Evolutionary conservation across 2,329 filamentous ascomycete species (phyloP), one percentile per base, ranked within the genome.

Genomic region (Colletotrichum neosansevieriae): DNA sequence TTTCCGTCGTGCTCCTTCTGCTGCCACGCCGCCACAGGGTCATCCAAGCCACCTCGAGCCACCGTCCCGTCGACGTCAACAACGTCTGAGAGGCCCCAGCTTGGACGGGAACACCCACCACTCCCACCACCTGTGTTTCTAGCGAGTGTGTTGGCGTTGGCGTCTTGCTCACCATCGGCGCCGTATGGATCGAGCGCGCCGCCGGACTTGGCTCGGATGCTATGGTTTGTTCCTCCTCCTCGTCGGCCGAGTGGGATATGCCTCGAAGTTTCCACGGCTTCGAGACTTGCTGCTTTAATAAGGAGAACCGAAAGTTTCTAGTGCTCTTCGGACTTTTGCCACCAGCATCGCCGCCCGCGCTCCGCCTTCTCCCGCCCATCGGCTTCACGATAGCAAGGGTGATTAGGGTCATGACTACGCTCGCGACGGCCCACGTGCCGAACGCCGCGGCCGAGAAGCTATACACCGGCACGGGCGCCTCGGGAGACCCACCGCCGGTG

Each of bases 371-470:
- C 17, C 24, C n/a, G 32, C 44, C 36, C 38, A 58, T 13, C 29
- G 63, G 51, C 50, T 50, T 67, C 19, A 63, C 58, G 38, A 67
- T 29, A 5, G 47, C 38, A 2, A 67, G 36, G 19, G 59, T 67
- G 42, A 49, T 59, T 15, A 67, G 45, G 2, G 63, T 67, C 59
- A 58, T 67, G 51, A 67, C 42, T 15, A 67, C 36, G 58, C 63
- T 67, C 19, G 63, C 63, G 32, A 67, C 51, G 7, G 63, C 58
- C 63, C 63, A 67, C 2, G 63, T 67, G 13, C 63, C 59, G 34
- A 67, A 67, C 42, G 63, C 63, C 17, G 63, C 59, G n/a, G 51
- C 63, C 50, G 63, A 67, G 51, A 67, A 67, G 44, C 38, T 63
- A 36, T 63, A 67, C 4, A n/a, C 32, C 24, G 63, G 63, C 9